Percentiles rank a stretch among this genome's conserved stretches.
These are phyloP conservation scores for Sarocladium oryzae DNA, from an alignment of 2,329 filamentous ascomycete species.

Conservation along the genomic window DNA sequence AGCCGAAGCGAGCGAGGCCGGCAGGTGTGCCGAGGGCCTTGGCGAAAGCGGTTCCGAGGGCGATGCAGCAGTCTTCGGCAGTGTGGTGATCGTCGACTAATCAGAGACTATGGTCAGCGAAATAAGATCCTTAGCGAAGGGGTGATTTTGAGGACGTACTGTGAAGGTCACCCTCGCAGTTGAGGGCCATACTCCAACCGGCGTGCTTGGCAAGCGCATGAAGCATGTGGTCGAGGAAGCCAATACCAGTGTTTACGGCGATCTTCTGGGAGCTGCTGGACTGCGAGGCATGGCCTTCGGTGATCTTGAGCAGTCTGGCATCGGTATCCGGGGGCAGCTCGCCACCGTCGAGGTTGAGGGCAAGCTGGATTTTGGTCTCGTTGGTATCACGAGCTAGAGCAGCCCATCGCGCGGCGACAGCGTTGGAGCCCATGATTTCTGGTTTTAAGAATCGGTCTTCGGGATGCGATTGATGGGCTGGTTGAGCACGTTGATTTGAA, in stretches of 20 bases:
- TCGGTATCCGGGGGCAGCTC: conserved; percentile 61
- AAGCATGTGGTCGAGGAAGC: conserved; percentile 98
- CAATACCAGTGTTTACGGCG: conserved; percentile 85
- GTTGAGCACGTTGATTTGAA: not conserved
- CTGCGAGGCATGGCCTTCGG: conserved; percentile 73
- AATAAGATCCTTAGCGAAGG: not conserved
- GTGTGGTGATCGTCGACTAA: conserved; percentile 98
- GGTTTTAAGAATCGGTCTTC: not conserved
- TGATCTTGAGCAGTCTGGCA: conserved; percentile 41
- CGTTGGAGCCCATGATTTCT: conserved; percentile 4
- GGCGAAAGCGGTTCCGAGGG: conserved; percentile 80
- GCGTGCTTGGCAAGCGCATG: conserved; percentile 94
- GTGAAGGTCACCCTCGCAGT: conserved; percentile 83
- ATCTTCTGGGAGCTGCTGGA: conserved; percentile 79
- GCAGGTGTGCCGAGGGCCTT: conserved; percentile 68
- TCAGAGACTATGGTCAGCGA: conserved; percentile 7
- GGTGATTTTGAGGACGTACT: conserved; percentile 50
- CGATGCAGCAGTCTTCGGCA: conserved; percentile 89
- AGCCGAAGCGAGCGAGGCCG: conserved; percentile 85
- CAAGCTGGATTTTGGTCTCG: conserved; percentile 93
- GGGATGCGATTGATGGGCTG: not conserved
- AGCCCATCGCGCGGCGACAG: conserved; percentile 54
- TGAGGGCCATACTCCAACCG: conserved; percentile 82
- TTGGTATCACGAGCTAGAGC: conserved; percentile 86
- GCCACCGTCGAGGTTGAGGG: conserved; percentile 89